phyloP scores from a whole-genome alignment of 2,329 filamentous ascomycete genomes.

The Dothidotthia symphoricarpi region DNA sequence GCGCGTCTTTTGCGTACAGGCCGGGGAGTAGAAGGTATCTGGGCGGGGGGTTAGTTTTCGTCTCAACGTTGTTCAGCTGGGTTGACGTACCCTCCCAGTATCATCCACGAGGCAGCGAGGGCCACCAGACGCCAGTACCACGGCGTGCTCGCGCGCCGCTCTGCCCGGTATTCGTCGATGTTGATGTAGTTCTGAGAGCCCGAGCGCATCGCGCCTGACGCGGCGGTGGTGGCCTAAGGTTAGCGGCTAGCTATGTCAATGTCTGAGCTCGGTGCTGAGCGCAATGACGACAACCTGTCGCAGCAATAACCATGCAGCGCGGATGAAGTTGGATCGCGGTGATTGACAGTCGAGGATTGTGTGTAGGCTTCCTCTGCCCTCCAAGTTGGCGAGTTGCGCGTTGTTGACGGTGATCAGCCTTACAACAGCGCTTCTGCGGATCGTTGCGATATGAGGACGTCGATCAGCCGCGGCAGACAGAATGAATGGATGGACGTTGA shows the following conservation, averaged over 20 bases:
- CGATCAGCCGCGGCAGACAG: neutral
- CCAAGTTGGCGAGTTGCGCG: no score
- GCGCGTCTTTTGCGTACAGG: conserved; percentile 44
- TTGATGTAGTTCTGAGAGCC: conserved; percentile 32
- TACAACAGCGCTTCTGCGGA: neutral
- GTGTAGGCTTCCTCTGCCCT: no score
- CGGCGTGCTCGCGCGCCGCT: conserved; percentile 26
- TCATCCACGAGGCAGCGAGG: conserved; percentile 47
- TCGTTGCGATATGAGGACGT: neutral
- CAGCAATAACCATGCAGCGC: conserved; percentile 2
- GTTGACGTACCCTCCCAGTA: conserved; percentile 48
- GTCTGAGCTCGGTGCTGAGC: conserved; percentile 11
- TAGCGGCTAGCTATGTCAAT: conserved; percentile 15
- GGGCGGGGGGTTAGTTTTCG: conserved; percentile 14
- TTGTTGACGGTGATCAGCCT: no score
- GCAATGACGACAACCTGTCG: neutral
- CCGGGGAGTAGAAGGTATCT: conserved; percentile 52
- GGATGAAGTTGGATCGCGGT: neutral
- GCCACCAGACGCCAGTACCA: conserved; percentile 53
- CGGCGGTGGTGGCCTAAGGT: conserved; percentile 13
- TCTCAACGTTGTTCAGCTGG: conserved; percentile 1
- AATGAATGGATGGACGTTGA: conserved; percentile 1
- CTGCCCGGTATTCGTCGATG: conserved; percentile 23
- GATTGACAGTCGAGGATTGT: no score
- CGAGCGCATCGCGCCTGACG: conserved; percentile 31